Evolutionary conservation across 805 yeast genomes (phyloP).

Genomic region (Yamadazyma tumulicola): DNA sequence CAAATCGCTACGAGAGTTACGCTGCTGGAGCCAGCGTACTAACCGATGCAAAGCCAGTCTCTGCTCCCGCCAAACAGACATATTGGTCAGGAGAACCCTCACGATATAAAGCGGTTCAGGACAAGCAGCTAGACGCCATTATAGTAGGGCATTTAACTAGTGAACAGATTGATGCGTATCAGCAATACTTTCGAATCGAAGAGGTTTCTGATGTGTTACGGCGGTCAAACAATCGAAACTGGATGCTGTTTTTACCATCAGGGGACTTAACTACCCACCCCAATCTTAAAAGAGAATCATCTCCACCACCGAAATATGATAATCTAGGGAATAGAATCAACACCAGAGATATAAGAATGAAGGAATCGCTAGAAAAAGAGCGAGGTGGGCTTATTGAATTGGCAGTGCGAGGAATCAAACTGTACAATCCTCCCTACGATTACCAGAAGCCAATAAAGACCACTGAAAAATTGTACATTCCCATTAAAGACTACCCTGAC

Average conservation of each 20-base stretch:
- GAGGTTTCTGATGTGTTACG: slow-evolving; percentile 67
- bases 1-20: neutral
- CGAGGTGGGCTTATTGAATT: slow-evolving; percentile 73
- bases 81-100: slow-evolving; percentile 34
- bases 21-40: neutral
- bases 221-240: slow-evolving; percentile 26
- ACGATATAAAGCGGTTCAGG: slow-evolving; percentile 21
- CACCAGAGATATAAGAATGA: slow-evolving; percentile 70
- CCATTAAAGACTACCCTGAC: slow-evolving; percentile 82
- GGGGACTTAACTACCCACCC: slow-evolving; percentile 24
- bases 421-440: slow-evolving; percentile 75
- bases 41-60: slow-evolving; percentile 3
- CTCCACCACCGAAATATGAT: slow-evolving; percentile 94
- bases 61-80: slow-evolving; percentile 15
- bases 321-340: slow-evolving; percentile 76
- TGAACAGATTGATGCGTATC: slow-evolving; percentile 80
- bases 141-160: slow-evolving; percentile 43
- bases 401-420: slow-evolving; percentile 70
- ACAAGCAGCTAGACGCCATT: slow-evolving; percentile 26
- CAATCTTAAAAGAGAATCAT: slow-evolving; percentile 56
- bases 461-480: slow-evolving; percentile 78
- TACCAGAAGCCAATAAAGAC: slow-evolving; percentile 68
- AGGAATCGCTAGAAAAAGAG: slow-evolving; percentile 67
- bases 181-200: slow-evolving; percentile 66
- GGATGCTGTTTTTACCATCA: slow-evolving; percentile 50